Evolutionary conservation across 805 yeast species (phyloP).

Genomic region (Kuraishia piskuri): DNA sequence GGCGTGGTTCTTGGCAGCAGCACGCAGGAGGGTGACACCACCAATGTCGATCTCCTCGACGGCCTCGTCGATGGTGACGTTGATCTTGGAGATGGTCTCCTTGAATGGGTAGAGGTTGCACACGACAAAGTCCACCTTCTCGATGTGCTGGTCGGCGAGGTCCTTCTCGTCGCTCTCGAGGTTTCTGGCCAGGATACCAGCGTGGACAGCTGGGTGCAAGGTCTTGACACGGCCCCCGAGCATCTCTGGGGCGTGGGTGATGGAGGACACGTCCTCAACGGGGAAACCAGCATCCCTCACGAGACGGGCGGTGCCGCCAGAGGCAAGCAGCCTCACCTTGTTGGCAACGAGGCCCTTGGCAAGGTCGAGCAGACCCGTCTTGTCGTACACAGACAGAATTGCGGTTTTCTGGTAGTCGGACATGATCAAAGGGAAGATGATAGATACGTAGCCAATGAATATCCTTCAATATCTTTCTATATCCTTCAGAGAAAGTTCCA

Average conservation of each 20-base stretch:
- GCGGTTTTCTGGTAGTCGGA: slow-evolving; percentile 65
- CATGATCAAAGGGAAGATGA: slow-evolving; percentile 9
- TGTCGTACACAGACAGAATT: slow-evolving; percentile 92
- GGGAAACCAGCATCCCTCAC: slow-evolving; percentile 97
- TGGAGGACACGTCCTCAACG: slow-evolving; percentile 89
- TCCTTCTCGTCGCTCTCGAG: slow-evolving; percentile 87
- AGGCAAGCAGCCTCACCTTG: slow-evolving; percentile 87
- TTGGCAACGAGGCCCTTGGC: slow-evolving; percentile 91
- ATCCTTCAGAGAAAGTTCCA: too few relatives aligned
- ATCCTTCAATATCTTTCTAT: too few relatives aligned
- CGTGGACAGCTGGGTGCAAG: slow-evolving; percentile 97
- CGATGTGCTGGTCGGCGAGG: slow-evolving; percentile 81
- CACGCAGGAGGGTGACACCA: slow-evolving; percentile 93
- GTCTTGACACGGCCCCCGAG: slow-evolving; percentile 98
- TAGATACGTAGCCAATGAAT: not conserved
- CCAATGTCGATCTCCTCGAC: slow-evolving; percentile 98
- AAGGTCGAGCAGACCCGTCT: slow-evolving; percentile 90
- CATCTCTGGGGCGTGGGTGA: slow-evolving; percentile 99
- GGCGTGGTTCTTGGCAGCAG: slow-evolving; percentile 97
- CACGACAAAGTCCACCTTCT: slow-evolving; percentile 93
- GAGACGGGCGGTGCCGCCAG: slow-evolving; percentile 95
- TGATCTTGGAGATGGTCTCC: slow-evolving; percentile 91
- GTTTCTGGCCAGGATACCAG: slow-evolving; percentile 93
- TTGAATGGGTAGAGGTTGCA: slow-evolving; percentile 98
- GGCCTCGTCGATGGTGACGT: slow-evolving; percentile 94